phyloP scores from a whole-genome alignment of 805 yeast species.

The Candida krabiensis region DNA sequence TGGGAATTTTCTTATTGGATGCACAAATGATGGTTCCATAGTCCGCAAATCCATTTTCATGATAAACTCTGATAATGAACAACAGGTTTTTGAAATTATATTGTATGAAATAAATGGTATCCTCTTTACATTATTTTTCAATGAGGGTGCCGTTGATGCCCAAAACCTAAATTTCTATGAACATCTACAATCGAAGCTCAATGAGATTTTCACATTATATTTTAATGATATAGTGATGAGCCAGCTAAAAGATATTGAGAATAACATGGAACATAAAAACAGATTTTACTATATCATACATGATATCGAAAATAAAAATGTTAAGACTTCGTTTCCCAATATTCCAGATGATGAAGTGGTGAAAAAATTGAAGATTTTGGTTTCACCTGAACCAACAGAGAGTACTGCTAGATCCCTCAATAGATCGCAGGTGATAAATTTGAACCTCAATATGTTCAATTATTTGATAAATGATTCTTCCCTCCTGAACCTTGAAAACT shows the following conservation, averaged over 20 bases:
- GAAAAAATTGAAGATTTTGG: conserved; percentile 10
- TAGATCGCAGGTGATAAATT: conserved; percentile 18
- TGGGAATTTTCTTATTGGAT: conserved; percentile 29
- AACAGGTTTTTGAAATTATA: conserved; percentile 18
- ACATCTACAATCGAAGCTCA: conserved; percentile 17
- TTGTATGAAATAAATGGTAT: conserved; percentile 33
- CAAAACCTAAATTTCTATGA: conserved; percentile 8
- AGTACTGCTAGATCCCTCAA: conserved; percentile 5
- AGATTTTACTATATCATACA: conserved; percentile 26
- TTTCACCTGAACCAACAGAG: conserved; percentile 3
- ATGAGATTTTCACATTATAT: conserved; percentile 21
- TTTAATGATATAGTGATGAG: conserved; percentile 27
- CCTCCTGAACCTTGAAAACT: conserved; percentile 11
- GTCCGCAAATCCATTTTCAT: conserved; percentile 15
- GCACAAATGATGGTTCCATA: conserved; percentile 19
- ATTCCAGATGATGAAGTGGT: conserved; percentile 28
- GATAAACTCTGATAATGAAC: conserved; percentile 1
- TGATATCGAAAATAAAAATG: conserved; percentile 16
- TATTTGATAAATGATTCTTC: conserved; percentile 15
- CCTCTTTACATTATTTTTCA: conserved; percentile 23
- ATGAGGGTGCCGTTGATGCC: conserved; percentile 4
- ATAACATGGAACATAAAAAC: conserved; percentile 12
- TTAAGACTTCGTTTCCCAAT: conserved; percentile 29
- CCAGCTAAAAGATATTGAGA: conserved; percentile 25
- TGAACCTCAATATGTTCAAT: conserved; percentile 21